Evolutionary conservation across 257 asterid genomes (phyloP).

Genomic region (Echium plantagineum): DNA sequence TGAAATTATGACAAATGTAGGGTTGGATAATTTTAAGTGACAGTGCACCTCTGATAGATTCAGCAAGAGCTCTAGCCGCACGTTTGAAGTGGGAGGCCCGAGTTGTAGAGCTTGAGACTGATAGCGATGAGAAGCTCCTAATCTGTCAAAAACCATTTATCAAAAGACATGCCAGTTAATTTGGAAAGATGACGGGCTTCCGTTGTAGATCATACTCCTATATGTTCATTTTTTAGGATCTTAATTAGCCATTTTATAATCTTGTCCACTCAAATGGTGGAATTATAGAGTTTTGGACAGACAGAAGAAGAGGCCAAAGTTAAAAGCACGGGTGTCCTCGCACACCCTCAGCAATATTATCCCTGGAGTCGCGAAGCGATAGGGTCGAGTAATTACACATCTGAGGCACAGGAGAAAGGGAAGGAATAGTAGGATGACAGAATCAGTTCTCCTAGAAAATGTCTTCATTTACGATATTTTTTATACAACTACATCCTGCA

Average conservation of each 20-base stretch:
- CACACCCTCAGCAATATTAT: conserved; percentile 8
- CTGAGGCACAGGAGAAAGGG: conserved; percentile 15
- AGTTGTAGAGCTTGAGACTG: conserved; percentile 76
- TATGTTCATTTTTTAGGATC: conserved; percentile 26
- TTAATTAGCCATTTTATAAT: conserved; percentile 19
- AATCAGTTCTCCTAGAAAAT: conserved; percentile 21
- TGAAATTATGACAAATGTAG: conserved; percentile 26
- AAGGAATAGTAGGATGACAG: conserved; percentile 24
- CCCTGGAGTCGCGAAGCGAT: conserved; percentile 67
- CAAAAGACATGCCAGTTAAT: conserved; percentile 60
- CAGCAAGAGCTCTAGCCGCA: conserved; percentile 65
- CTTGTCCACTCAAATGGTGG: conserved; percentile 24
- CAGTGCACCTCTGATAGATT: conserved; percentile 49
- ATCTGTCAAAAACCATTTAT: conserved; percentile 92
- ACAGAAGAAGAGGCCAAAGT: conserved; percentile 19
- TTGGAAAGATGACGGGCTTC: conserved; percentile 10
- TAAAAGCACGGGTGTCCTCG: conserved; percentile 4
- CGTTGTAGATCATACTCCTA: conserved; percentile 28
- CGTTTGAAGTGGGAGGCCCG: conserved; percentile 96
- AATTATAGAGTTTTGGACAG: conserved; percentile 30
- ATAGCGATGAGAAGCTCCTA: conserved; percentile 71
- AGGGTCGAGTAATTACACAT: conserved; percentile 49
- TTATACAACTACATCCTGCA: conserved; percentile 22
- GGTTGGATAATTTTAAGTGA: conserved; percentile 93
- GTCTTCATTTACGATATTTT: conserved; percentile 17